These are phyloP conservation scores for Isochrysis galbana DNA, from an alignment of 78 protist species.

Conservation along the genomic window DNA sequence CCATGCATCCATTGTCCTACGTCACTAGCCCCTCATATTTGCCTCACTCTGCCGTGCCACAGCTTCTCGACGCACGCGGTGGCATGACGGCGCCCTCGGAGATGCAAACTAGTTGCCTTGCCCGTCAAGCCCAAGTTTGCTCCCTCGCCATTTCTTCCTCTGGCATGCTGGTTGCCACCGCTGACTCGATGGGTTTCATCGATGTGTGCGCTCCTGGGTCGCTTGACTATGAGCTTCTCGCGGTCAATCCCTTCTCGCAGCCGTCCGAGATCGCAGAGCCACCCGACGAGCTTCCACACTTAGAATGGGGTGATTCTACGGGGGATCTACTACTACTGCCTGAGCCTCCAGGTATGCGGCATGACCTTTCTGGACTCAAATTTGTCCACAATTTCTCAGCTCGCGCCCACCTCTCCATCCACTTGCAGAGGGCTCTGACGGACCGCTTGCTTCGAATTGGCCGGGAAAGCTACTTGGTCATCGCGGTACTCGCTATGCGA, in stretches of 20 bases:
- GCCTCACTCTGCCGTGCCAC: background rate
- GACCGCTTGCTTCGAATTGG: background rate
- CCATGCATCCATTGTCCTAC: too few species aligned
- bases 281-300: background rate
- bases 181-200: background rate
- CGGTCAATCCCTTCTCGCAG: background rate
- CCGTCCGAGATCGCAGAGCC: background rate
- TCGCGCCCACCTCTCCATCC: too few species aligned
- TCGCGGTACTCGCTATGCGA: background rate
- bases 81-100: background rate
- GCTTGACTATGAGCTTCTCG: background rate
- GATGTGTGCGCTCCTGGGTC: background rate
- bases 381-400: too few species aligned
- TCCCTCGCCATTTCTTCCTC: background rate
- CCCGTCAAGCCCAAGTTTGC: background rate
- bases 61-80: conserved; percentile 4
- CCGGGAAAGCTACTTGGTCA: background rate
- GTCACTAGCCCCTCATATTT: too few species aligned
- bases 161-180: background rate
- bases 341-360: background rate
- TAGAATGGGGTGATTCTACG: background rate
- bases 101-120: background rate
- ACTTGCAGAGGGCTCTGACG: background rate
- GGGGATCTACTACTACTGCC: background rate
- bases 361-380: too few species aligned